Percentiles rank a stretch among this genome's conserved stretches.
Evolutionary conservation across 2,329 filamentous ascomycete species (phyloP).

Genomic region (Fusarium metavorans): DNA sequence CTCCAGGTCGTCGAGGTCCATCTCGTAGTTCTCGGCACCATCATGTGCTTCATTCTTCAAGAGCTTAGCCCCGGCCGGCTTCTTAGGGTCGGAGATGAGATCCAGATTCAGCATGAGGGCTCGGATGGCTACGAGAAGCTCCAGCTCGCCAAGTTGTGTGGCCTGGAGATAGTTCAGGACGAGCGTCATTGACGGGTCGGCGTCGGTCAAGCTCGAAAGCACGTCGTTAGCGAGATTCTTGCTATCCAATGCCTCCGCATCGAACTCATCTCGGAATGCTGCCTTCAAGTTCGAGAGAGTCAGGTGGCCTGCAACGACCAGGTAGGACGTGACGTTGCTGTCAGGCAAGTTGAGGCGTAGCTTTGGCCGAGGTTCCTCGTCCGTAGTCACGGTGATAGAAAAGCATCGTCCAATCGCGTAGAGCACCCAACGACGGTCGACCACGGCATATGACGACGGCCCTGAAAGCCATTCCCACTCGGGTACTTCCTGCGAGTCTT

Average conservation of each 20-base stretch:
- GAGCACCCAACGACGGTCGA: constrained; percentile 74
- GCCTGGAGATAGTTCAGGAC: constrained; percentile 74
- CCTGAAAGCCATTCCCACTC: constrained; percentile 65
- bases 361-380: constrained; percentile 51
- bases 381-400: constrained; percentile 60
- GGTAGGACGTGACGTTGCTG: constrained; percentile 68
- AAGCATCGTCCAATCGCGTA: constrained; percentile 73
- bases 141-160: constrained; percentile 73
- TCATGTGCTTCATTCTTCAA: constrained; percentile 47
- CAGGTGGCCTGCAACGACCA: constrained; percentile 70
- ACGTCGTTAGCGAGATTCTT: constrained; percentile 70
- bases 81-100: constrained; percentile 59
- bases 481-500: constrained; percentile 46
- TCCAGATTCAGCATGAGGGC: constrained; percentile 78
- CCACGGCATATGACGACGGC: constrained; percentile 61
- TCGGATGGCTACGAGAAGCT: constrained; percentile 75
- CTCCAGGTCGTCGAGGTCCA: constrained; percentile 71
- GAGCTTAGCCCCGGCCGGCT: constrained; percentile 48
- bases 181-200: constrained; percentile 77
- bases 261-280: constrained; percentile 64
- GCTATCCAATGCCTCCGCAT: constrained; percentile 56
- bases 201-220: constrained; percentile 69
- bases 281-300: constrained; percentile 69
- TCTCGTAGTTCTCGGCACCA: constrained; percentile 54
- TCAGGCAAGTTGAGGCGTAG: constrained; percentile 58